These are phyloP conservation scores for Neopestalotiopsis sp. DNA, from an alignment of 2,329 filamentous ascomycete genomes.

Conservation along the genomic window DNA sequence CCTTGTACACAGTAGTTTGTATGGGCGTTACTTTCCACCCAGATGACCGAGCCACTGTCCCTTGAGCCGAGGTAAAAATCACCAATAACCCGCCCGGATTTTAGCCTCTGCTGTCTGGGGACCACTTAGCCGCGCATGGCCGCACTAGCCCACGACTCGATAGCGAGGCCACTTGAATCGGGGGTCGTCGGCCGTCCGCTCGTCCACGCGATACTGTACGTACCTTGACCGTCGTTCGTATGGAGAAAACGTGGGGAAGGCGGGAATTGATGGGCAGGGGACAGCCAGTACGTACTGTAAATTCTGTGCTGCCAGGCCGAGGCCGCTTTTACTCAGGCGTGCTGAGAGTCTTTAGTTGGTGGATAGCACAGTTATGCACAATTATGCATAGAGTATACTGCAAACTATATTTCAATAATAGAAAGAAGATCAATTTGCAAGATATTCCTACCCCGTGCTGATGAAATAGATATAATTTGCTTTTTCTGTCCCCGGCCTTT, in stretches of 20 bases:
- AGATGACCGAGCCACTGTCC: conserved; percentile 17
- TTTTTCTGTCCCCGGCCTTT: too few species aligned
- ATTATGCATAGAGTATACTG: too few species aligned
- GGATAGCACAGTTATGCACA: too few species aligned
- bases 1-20: neutral
- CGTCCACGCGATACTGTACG: neutral
- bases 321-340: too few species aligned
- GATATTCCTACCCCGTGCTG: too few species aligned
- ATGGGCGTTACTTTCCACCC: conserved; percentile 12
- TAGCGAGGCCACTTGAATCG: neutral
- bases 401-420: too few species aligned
- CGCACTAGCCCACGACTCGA: conserved; percentile 1
- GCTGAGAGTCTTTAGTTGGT: too few species aligned
- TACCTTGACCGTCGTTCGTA: too few species aligned
- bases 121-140: neutral
- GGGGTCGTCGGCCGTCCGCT: neutral
- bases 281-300: neutral
- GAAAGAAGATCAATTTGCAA: too few species aligned
- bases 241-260: conserved; percentile 1
- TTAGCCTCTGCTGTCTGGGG: neutral
- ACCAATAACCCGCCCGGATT: neutral
- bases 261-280: neutral
- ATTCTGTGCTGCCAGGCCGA: too few species aligned
- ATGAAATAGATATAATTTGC: too few species aligned
- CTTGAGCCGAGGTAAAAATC: conserved; percentile 21